These are phyloP conservation scores for Naganishia antarctica DNA, from an alignment of 768 basidiomycete genomes.

Conservation along the genomic window DNA sequence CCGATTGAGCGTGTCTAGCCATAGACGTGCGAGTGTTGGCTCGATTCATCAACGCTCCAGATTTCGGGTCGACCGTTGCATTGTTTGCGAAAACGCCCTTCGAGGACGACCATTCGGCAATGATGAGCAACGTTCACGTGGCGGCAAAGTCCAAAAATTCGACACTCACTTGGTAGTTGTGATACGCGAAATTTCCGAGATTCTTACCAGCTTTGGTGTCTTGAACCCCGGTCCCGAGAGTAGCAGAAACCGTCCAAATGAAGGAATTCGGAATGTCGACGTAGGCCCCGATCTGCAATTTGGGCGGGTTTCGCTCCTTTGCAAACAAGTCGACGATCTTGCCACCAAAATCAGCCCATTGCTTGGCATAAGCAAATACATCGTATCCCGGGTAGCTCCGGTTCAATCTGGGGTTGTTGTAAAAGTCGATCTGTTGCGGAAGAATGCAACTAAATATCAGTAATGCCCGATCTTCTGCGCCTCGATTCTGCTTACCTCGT, in stretches of 20 bases:
- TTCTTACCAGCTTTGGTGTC: conserved; percentile 15
- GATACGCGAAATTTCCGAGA: background rate
- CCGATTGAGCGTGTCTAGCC: background rate
- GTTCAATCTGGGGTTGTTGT: background rate
- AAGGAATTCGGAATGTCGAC: conserved; percentile 14
- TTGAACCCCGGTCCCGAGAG: conserved; percentile 27
- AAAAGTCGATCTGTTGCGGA: conserved; percentile 24
- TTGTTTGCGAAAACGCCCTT: conserved; percentile 15
- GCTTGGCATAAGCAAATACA: conserved; percentile 22
- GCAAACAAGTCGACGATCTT: conserved; percentile 14
- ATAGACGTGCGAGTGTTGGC: conserved; percentile 1
- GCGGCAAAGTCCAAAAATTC: too few species aligned
- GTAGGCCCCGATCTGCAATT: conserved; percentile 28
- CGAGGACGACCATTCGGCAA: background rate
- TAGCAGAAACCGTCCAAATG: conserved; percentile 13
- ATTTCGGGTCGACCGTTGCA: conserved; percentile 11
- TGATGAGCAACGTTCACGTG: too few species aligned
- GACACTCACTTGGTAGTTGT: conserved; percentile 13
- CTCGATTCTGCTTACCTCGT: conserved; percentile 14
- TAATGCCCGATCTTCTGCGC: too few species aligned
- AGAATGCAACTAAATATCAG: too few species aligned
- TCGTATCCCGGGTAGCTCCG: conserved; percentile 17
- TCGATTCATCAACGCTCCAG: conserved; percentile 29
- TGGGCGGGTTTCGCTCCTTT: conserved; percentile 1
- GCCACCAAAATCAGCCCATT: conserved; percentile 20